These are phyloP conservation scores for Aureobasidium lini DNA, from an alignment of 2,329 filamentous ascomycete species.

Conservation along the genomic window DNA sequence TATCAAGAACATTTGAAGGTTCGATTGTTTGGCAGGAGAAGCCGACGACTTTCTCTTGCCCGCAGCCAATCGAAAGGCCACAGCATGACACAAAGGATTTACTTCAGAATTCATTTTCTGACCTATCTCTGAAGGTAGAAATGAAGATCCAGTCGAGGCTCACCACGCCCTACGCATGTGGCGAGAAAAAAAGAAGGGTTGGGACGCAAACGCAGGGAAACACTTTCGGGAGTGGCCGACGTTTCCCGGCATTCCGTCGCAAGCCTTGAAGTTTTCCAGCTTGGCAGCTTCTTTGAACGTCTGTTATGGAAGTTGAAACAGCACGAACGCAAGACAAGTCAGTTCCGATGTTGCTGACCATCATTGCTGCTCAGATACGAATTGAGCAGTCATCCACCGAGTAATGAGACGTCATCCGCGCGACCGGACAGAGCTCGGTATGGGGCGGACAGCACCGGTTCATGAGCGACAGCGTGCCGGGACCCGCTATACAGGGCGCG, in stretches of 20 bases:
- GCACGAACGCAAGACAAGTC: background rate
- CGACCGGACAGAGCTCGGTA: background rate
- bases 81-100: background rate
- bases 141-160: conserved; percentile 1
- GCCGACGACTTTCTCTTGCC: background rate
- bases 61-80: background rate
- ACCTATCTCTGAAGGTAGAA: background rate
- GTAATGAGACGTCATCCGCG: background rate
- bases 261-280: background rate
- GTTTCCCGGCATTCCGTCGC: background rate
- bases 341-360: background rate
- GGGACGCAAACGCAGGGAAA: background rate
- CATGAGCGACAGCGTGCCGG: background rate
- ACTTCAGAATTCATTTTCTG: background rate
- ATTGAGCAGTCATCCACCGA: background rate
- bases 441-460: background rate
- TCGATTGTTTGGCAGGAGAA: background rate
- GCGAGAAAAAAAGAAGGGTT: conserved; percentile 7
- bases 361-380: background rate
- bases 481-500: conserved; percentile 9
- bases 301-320: background rate
- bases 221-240: background rate
- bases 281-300: background rate
- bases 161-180: background rate
- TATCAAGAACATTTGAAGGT: background rate